Base-by-base conservation (phyloP, 495 filamentous ascomycete genomes). In the Gamarada debralockiae region DNA sequence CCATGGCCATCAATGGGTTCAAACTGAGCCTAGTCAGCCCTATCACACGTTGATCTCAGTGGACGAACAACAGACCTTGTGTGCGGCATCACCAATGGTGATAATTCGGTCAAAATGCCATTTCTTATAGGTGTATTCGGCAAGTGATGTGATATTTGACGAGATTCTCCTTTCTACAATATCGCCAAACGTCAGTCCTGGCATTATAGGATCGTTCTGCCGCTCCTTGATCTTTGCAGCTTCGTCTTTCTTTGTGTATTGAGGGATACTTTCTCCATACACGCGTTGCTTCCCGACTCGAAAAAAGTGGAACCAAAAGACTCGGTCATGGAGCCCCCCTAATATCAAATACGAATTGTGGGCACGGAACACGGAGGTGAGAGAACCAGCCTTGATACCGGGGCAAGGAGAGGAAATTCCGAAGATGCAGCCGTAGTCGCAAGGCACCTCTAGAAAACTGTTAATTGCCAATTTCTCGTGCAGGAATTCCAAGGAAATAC, bases 251-350 rank as follows among this genome's bases (percentile, higher is more conserved):
- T 49, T 51, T 1, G 67, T 69, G 49, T 68, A 80, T 12, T 53
- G 58, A 25, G 22, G 57, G 39, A 44, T 56, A 40, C 14, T 41
- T 40, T 18, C 50, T 17, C 60, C 56, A 10, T 46, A 44, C 22
- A 60, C 38, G 20, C n/a, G n/a, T 31, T 48, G 12, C 48, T 40
- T 3, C 48, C 51, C 10, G 58, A 20, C 31, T 52, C 50, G 24
- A 46, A 50, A 18, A 69, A 59, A n/a, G 25, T 69, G 51, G 49
- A 73, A 70, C 63, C 68, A 77, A 43, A 70, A 71, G 10, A 60
- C 47, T 23, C 55, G 40, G 13, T 62, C 58, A 48, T 48, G 23
- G 29, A 70, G 50, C n/a, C 55, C 55, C 8, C 56, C 56, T 10
- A 60, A 60, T 37, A 57, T 58, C 12, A 73, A 48, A 48, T 48